Base-by-base conservation (phyloP, 805 yeast species). In the Ogataea trehalophila region DNA sequence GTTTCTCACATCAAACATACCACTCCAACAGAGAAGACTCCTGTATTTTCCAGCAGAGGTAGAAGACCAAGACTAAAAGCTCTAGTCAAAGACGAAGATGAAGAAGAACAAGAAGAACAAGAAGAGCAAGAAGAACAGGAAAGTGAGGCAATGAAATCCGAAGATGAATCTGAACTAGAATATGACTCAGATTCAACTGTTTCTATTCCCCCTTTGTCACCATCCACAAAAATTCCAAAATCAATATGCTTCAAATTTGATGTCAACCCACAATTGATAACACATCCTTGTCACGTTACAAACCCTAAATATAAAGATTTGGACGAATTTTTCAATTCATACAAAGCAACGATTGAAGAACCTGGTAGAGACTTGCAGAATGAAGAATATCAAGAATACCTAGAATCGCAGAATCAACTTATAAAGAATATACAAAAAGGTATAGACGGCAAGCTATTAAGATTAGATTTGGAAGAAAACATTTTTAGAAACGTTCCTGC, bases 381-480 rank as follows among this genome's bases (percentile, higher is more conserved):
- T 6, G 83, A 80, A 42, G 95, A 89, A 54, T 87, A 77, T 51
- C 74, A 80, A 1, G 65, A 65, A n/a, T 74, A 78, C 18, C 68
- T 89, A 39, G 58, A 63, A 0, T 78, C 76, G 26, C 94, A 88
- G 54, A 62, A 62, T 8, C 61, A 59, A 2, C 53, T 79, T 2
- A 60, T 80, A 23, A 60, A 58, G 15, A 70, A 63, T 48, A 77
- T 79, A 46, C 74, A 69, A 51, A 68, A 65, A 37, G 86, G 80
- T 35, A 71, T 78, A 4, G 60, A 71, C 20, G 63, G 59, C 51
- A 72, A 72, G 44, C 68, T 76, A 20, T 52, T 77, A 44, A 60
- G 70, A 44, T 64, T 82, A 50, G 80, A 75, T 53, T 57, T 66
- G 7, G 72, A 71, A 23, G 73, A 69, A 43, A 65, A 67, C 26